A percentile compares a stretch with the other conserved stretches of the same genome.
phyloP scores from a whole-genome alignment of 169 alveolate genomes.

The Perkinsus olseni region DNA sequence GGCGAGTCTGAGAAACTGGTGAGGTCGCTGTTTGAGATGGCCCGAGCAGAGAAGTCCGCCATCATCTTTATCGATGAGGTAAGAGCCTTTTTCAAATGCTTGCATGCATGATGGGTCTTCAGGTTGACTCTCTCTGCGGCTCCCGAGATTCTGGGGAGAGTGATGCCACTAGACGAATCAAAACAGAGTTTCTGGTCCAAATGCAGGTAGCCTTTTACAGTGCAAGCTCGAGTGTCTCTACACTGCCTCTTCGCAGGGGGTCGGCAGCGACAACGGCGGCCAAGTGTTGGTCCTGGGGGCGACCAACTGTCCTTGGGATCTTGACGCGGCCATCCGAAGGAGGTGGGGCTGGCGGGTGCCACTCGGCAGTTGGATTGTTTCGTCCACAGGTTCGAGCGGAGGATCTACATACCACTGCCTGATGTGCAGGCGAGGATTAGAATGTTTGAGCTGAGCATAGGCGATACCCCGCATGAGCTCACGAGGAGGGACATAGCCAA shows the following conservation, averaged over 20 bases:
- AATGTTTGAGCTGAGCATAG: conserved; percentile 50
- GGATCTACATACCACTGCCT: conserved; percentile 97
- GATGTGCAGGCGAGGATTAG: conserved; percentile 79
- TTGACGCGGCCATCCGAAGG: conserved; percentile 95
- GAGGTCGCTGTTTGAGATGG: conserved; percentile 83
- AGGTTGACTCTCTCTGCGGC: neutral
- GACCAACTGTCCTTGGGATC: conserved; percentile 89
- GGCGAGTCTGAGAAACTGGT: conserved; percentile 96
- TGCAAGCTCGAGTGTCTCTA: neutral
- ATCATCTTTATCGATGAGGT: conserved; percentile 96
- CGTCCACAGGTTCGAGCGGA: conserved; percentile 70
- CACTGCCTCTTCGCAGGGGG: neutral
- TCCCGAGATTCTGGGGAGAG: conserved; percentile 61
- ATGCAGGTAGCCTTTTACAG: conserved; percentile 79
- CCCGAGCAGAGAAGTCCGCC: conserved; percentile 89
- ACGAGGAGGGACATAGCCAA: conserved; percentile 45
- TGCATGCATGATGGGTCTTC: neutral
- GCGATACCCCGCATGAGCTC: conserved; percentile 60
- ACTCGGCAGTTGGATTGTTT: neutral
- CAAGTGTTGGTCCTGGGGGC: conserved; percentile 19
- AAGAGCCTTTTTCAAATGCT: conserved; percentile 14
- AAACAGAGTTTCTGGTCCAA: conserved; percentile 97
- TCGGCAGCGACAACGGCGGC: neutral
- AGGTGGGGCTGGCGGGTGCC: conserved; percentile 39
- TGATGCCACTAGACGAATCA: conserved; percentile 94